Percentiles rank a stretch among this genome's conserved stretches.
These are phyloP conservation scores for Lentinula novae-zelandiae DNA, from an alignment of 1,284 basidiomycete genomes.

Conservation along the genomic window DNA sequence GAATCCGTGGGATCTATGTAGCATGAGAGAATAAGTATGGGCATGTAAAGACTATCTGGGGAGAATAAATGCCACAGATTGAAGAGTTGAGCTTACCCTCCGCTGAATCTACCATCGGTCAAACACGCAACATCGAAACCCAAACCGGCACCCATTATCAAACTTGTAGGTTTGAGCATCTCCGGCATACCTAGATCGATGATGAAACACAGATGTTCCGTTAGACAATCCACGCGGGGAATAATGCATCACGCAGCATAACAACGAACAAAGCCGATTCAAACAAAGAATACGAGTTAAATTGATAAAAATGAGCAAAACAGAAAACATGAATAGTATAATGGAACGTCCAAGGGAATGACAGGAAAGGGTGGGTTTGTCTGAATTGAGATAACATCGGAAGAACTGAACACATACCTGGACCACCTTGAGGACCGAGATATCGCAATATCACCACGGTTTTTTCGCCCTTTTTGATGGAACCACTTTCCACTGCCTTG, in stretches of 20 bases:
- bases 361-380: conserved; percentile 12
- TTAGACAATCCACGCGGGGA: neutral
- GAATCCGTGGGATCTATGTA: conserved; percentile 77
- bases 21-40: neutral
- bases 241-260: conserved; percentile 4
- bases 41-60: neutral
- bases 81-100: conserved; percentile 58
- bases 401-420: conserved; percentile 46
- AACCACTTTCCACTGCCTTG: conserved; percentile 75
- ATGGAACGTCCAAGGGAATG: conserved; percentile 7
- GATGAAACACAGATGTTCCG: conserved; percentile 1
- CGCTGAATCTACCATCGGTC: conserved; percentile 93
- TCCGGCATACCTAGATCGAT: conserved; percentile 77
- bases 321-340: neutral
- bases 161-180: conserved; percentile 89
- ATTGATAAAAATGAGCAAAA: neutral
- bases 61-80: neutral
- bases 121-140: conserved; percentile 88
- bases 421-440: conserved; percentile 87
- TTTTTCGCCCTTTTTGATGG: conserved; percentile 84
- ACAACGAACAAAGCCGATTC: conserved; percentile 12
- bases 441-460: conserved; percentile 88
- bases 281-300: conserved; percentile 13
- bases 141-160: conserved; percentile 93
- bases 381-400: conserved; percentile 7